Percentiles rank a stretch among this genome's conserved stretches.
Evolutionary conservation across 2,329 filamentous ascomycete species (phyloP).

Genomic region (Venturia pyrina): DNA sequence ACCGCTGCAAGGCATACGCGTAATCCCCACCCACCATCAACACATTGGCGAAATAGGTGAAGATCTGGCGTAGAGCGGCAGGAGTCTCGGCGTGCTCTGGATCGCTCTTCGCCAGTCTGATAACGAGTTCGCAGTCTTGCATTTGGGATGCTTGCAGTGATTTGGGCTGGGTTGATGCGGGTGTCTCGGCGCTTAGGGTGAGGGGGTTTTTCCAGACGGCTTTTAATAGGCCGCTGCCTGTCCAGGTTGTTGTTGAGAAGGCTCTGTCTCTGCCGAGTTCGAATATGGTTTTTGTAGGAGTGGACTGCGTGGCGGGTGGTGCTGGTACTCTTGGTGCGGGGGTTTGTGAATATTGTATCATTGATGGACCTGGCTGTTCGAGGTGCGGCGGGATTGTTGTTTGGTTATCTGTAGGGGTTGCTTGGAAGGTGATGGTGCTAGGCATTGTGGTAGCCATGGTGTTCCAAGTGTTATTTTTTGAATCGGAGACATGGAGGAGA

Average conservation of each 20-base stretch:
- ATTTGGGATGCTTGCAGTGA: not conserved
- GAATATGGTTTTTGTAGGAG: not conserved
- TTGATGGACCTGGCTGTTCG: not conserved
- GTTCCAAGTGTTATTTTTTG: not conserved
- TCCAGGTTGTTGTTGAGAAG: not conserved
- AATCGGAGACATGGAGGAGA: not conserved
- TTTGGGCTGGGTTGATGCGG: not conserved
- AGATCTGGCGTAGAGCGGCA: not conserved
- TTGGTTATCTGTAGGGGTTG: not conserved
- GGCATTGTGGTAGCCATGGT: not conserved
- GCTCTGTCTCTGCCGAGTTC: not conserved
- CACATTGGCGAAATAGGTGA: not conserved
- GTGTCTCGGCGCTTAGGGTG: not conserved
- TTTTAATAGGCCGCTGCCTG: not conserved
- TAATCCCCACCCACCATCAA: not conserved
- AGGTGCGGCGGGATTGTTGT: not conserved
- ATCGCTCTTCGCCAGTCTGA: not conserved
- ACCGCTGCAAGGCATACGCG: not conserved
- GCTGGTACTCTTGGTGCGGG: not conserved
- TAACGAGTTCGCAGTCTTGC: not conserved
- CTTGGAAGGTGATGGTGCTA: not conserved
- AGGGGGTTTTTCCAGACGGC: not conserved
- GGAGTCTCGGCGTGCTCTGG: not conserved
- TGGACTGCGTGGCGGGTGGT: not conserved
- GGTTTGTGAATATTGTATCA: not conserved